Conservation (phyloP, 257 asterid genomes). For the Agastache rugosa region DNA sequence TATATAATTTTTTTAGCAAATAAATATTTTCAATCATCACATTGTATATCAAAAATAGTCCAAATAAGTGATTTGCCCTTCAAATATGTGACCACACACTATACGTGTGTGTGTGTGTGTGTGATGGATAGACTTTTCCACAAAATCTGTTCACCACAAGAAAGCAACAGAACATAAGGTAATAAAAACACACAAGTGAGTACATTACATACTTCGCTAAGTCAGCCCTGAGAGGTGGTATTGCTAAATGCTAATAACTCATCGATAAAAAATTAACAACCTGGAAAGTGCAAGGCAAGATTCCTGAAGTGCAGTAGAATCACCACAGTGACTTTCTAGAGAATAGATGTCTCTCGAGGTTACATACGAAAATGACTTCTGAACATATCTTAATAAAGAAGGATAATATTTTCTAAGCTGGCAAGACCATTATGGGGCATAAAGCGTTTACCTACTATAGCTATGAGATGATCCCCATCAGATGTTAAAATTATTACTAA, state of each 20-base stretch:
- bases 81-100: constrained; percentile 6
- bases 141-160: not conserved
- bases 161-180: constrained; percentile 13
- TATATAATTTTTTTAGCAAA: not conserved
- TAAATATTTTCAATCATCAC: constrained; percentile 7
- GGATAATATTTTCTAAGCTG: not conserved
- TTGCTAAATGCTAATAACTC: not conserved
- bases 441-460: not conserved
- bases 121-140: not conserved
- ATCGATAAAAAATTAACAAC: not conserved
- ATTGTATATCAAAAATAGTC: not conserved
- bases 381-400: not conserved
- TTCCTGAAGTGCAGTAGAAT: constrained; percentile 10
- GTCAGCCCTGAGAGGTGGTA: not conserved
- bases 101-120: too few relatives aligned
- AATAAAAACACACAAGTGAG: not conserved
- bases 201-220: not conserved
- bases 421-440: not conserved
- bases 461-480: not conserved
- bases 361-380: not conserved
- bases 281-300: constrained; percentile 27
- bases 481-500: not conserved
- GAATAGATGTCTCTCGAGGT: not conserved
- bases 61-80: not conserved
- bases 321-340: not conserved